Evolutionary conservation across 495 filamentous ascomycete genomes (phyloP).

Genomic region (Aspergillus baeticus): DNA sequence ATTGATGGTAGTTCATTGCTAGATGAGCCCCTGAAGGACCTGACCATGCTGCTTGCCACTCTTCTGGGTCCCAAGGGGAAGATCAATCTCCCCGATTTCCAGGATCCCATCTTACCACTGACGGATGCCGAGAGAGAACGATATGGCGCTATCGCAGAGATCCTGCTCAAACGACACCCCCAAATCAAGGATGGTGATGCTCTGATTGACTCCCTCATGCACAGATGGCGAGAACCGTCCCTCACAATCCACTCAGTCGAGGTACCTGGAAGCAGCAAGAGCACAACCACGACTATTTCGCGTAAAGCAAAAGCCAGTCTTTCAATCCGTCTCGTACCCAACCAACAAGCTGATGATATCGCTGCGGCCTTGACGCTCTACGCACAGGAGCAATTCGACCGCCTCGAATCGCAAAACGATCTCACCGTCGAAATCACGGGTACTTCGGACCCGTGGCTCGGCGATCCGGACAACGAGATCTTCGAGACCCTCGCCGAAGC

Average conservation of each 20-base stretch:
- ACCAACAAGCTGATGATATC: slow-evolving; percentile 79
- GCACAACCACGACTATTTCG: slow-evolving; percentile 83
- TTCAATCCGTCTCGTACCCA: slow-evolving; percentile 89
- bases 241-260: slow-evolving; percentile 91
- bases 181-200: slow-evolving; percentile 63
- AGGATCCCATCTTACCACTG: slow-evolving; percentile 74
- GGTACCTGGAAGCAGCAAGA: slow-evolving; percentile 53
- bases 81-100: slow-evolving; percentile 71
- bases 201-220: slow-evolving; percentile 78
- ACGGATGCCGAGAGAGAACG: slow-evolving; percentile 74
- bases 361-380: slow-evolving; percentile 63
- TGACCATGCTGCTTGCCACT: slow-evolving; percentile 75
- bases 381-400: slow-evolving; percentile 67
- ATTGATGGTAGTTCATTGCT: slow-evolving; percentile 89
- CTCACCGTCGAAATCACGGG: slow-evolving; percentile 84
- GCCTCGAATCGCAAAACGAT: slow-evolving; percentile 73
- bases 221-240: slow-evolving; percentile 93
- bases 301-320: slow-evolving; percentile 80
- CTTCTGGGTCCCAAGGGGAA: slow-evolving; percentile 66
- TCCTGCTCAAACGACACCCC: slow-evolving; percentile 69
- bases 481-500: slow-evolving; percentile 87
- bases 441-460: slow-evolving; percentile 93
- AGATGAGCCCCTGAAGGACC: slow-evolving; percentile 86
- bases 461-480: slow-evolving; percentile 85
- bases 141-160: slow-evolving; percentile 79